Evolutionary conservation across 306 rosid species (phyloP).

Genomic region (Fragaria vesca): DNA sequence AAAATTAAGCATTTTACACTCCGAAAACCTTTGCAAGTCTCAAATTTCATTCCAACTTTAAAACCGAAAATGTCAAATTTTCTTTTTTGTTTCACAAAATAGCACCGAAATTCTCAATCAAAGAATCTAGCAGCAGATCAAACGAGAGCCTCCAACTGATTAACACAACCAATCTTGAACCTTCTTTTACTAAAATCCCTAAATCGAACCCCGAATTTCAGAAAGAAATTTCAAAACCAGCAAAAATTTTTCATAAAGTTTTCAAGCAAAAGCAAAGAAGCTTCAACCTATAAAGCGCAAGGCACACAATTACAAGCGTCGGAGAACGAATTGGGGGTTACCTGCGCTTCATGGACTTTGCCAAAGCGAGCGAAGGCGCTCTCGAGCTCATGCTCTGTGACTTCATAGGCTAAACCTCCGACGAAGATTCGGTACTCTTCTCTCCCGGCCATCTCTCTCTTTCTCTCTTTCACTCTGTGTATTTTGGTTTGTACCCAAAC

Average conservation of each 20-base stretch:
- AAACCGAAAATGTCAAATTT: neutral
- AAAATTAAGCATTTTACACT: neutral
- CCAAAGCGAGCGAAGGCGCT: slow-evolving; percentile 79
- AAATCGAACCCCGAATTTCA: neutral
- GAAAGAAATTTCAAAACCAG: neutral
- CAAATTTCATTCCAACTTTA: neutral
- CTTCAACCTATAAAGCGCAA: neutral
- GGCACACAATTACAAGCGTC: neutral
- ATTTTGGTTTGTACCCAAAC: neutral
- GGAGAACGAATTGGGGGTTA: slow-evolving; percentile 19
- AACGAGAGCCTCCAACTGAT: neutral
- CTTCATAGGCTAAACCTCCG: slow-evolving; percentile 87
- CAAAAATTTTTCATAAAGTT: neutral
- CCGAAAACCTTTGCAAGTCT: neutral
- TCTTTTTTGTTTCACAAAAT: neutral
- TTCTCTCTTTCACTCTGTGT: neutral
- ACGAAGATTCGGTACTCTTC: slow-evolving; percentile 88
- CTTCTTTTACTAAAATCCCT: neutral
- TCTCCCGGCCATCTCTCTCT: slow-evolving; percentile 63
- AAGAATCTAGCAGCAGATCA: neutral
- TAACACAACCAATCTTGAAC: too few species aligned
- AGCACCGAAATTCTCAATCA: neutral
- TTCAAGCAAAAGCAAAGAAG: neutral
- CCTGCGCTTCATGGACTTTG: slow-evolving; percentile 79
- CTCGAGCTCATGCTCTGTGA: slow-evolving; percentile 88